phyloP scores from a whole-genome alignment of 108 stramenopile species.

The Nitzschia sp. region DNA sequence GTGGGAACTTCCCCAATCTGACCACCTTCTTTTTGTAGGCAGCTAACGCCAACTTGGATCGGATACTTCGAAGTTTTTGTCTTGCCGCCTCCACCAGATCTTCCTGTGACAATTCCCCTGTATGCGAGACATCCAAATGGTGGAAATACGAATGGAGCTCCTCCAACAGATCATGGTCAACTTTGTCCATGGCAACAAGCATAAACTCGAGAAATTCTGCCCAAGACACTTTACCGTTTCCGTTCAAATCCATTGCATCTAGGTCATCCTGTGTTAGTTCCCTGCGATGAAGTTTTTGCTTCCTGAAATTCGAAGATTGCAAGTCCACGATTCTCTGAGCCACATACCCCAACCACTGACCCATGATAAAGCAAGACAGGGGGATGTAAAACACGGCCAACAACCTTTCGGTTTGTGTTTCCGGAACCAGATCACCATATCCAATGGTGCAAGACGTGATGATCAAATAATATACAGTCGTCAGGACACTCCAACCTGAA shows the following conservation, averaged over 20 bases:
- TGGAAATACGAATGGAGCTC: slow-evolving; percentile 61
- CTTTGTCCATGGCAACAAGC: slow-evolving; percentile 76
- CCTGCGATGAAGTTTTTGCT: slow-evolving; percentile 29
- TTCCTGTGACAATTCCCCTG: slow-evolving; percentile 47
- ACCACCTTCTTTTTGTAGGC: slow-evolving; percentile 34
- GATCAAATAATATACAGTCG: slow-evolving; percentile 7
- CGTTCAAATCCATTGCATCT: slow-evolving; percentile 43
- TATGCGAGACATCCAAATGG: slow-evolving; percentile 45
- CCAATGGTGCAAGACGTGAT: slow-evolving; percentile 18
- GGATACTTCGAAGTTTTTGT: slow-evolving; percentile 41
- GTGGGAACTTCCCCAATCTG: not conserved
- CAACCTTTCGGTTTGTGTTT: slow-evolving; percentile 7
- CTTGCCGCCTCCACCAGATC: slow-evolving; percentile 52
- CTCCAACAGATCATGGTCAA: slow-evolving; percentile 57
- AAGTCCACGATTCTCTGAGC: slow-evolving; percentile 44
- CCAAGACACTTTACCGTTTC: slow-evolving; percentile 56
- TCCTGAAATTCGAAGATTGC: slow-evolving; percentile 31
- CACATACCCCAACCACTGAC: slow-evolving; percentile 48
- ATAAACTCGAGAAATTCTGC: slow-evolving; percentile 77
- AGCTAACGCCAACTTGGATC: slow-evolving; percentile 36
- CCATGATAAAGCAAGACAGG: slow-evolving; percentile 52
- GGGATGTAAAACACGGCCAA: slow-evolving; percentile 57
- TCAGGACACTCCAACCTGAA: slow-evolving; percentile 2
- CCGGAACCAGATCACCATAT: slow-evolving; percentile 38
- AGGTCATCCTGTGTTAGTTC: slow-evolving; percentile 58